Base-by-base conservation (phyloP, 2,329 filamentous ascomycete genomes). In the Colletotrichum navitas region DNA sequence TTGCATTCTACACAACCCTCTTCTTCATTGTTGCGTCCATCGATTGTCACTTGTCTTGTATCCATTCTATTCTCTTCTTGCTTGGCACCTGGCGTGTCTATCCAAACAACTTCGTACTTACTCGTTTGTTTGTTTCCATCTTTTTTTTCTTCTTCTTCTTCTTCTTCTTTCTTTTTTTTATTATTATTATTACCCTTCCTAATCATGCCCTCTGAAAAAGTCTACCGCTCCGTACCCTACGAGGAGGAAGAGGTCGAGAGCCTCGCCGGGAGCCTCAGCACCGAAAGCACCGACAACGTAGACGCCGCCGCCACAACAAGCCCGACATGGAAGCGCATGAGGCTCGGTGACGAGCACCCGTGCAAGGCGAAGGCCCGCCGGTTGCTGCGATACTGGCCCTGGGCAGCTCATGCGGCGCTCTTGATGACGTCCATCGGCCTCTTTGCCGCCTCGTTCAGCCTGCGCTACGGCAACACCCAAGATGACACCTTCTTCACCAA, bases 391-490 rank as follows among this genome's bases (percentile, higher is more conserved):
- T 73, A 82, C 73, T 83, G 82, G 82, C 71, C 76, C 60, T 85
- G 83, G 83, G 73, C 84, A 29, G 79, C 75, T 11, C 83, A 85
- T 69, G 80, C 77, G 10, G 60, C 83, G 12, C 77, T 85, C 26
- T 69, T 85, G 43, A 81, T 82, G 10, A 68, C 78, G 6, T 85
- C 83, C 2, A 66, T 83, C 56, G 80, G 80, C 0, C 76, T 85
- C 11, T 84, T 85, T 65, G 79, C 80, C 5, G 74, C 83, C 6
- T 82, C 83, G 1, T 79, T 83, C 61, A 84, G 81, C 65, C 73
- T 79, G 49, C 80, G 79, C 66, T 78, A 78, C n/a, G 76, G 79
- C 7, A 80, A 78, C 73, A 74, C 76, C 69, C 74, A 77, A 18
- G 77, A 80, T 21, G 81, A 83, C 64, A 45, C 76, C 39, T 74